Evolutionary conservation across 768 basidiomycete species (phyloP), one percentile per base, ranked within the genome.

Genomic region (Panellus pusillus): DNA sequence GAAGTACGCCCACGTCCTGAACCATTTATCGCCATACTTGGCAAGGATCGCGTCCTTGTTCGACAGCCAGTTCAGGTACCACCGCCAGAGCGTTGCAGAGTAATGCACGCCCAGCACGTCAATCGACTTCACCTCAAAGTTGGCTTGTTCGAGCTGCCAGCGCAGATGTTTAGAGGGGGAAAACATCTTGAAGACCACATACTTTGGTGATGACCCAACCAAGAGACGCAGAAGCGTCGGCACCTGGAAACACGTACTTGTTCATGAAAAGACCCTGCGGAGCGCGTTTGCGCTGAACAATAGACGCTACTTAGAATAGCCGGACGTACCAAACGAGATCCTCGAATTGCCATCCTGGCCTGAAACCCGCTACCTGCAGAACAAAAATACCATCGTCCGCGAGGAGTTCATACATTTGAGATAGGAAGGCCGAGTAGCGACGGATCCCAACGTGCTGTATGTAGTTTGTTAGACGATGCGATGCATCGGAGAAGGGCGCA

Each of bases 81-180:
- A 98, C 54, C 82, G 79, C 72, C 79, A 87, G 66, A 93, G 76
- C 1, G 93, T 96, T 0, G 94, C 93, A 15, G 89, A 91, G 73
- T 98, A 97, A 72, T 99, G 97, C 9, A 98, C 96, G 51, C 96
- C 97, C 31, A 98, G 85, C 35, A 98, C 96, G 57, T 99, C 97
- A 50, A 96, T 76, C 63, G 90, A 93, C 77, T 97, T 98, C 56
- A 98, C 86, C 69, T 99, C 97, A 62, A 98, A 98, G 56, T 96
- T 95, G 54, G 91, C 93, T 27, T 77, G 75, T 73, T 98, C 94
- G 45, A 94, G 83, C 75, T 91, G 79, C 27, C 13, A 37, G 14
- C 13, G 27, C 5, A 40, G 44, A 9, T 20, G 18, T 19, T 37
- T 3, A 41, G 31, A 50, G 36, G 17, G 14, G n/a, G 15, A 36